Evolutionary conservation across 176 grass and related monocot species (phyloP), one percentile per base, ranked within the genome.

Genomic region (Calamus simplicifolius): DNA sequence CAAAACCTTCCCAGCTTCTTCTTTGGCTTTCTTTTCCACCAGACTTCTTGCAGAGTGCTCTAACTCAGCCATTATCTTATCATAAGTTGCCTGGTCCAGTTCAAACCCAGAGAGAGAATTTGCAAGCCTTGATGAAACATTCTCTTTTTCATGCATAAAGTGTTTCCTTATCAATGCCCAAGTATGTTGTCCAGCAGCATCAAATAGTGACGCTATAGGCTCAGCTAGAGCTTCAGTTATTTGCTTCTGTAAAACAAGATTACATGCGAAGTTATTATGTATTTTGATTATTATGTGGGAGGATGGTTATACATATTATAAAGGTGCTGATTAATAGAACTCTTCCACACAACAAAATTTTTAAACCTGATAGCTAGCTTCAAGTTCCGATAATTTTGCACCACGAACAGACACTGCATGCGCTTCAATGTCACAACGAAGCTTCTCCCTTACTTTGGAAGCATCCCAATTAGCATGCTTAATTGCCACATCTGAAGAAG

Each of bases 1-100:
- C 63, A 97, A 67, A 79, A 80, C 67, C 29, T 88, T 83, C 56
- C 62, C 76, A 62, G 83, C 84, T 87, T 80, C 78, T 73, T 97
- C 84, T 82, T 58, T 87, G 58, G 92, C 81, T 80, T 88, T 91
- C 59, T 73, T 77, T 69, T 78, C 77, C 43, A 97, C 81, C 51
- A 90, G 67, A 53, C 55, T 68, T 82, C 72, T 85, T 38, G 81
- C 81, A 69, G 80, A 61, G 55, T 85, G 69, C 77, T 71, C 80
- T 52, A 97, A 77, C 61, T 81, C 77, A 51, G 66, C 60, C 16
- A 82, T 50, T 77, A 81, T 82, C 56, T 72, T 69, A 58, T 48
- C 63, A 56, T 16, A 76, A 80, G 70, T 67, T 53, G 54, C 63
- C 49, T 88, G 62, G 54, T 91, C 87, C 19, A 97, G 75, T 12